These are phyloP conservation scores for Pisolithus thermaeus DNA, from an alignment of 1,284 basidiomycete species.

Conservation along the genomic window DNA sequence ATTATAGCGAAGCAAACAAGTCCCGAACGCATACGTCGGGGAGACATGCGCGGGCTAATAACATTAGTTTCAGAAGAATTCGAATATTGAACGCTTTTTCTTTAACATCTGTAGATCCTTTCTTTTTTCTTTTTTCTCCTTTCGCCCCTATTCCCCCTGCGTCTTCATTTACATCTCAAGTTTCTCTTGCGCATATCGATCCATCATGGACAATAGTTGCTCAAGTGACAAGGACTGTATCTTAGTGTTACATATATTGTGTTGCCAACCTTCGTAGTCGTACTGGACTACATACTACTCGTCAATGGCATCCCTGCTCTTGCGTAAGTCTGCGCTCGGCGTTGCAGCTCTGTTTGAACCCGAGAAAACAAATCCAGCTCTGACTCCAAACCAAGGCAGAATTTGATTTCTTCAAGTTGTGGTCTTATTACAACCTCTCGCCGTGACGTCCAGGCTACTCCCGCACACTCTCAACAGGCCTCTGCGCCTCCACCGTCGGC, in stretches of 20 bases:
- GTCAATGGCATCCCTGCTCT: too few relatives aligned
- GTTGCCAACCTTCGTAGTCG: not conserved
- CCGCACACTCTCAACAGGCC: conserved; percentile 19
- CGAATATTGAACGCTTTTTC: conserved; percentile 38
- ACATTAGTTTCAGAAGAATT: conserved; percentile 66
- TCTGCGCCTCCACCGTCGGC: conserved; percentile 18
- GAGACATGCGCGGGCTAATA: conserved; percentile 60
- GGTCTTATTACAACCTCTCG: not conserved
- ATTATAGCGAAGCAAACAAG: conserved; percentile 60
- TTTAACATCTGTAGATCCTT: not conserved
- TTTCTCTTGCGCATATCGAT: too few relatives aligned
- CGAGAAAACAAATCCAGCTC: too few relatives aligned
- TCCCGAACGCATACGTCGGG: conserved; percentile 47
- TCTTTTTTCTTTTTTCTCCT: not conserved
- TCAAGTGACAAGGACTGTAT: not conserved
- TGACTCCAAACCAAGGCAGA: too few relatives aligned
- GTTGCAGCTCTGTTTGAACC: too few relatives aligned
- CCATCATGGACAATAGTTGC: too few relatives aligned
- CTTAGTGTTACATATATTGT: not conserved
- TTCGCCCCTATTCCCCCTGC: not conserved
- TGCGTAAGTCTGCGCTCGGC: too few relatives aligned
- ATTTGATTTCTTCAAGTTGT: not conserved
- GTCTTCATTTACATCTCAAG: too few relatives aligned
- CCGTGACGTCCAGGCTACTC: conserved; percentile 16
- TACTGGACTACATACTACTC: too few relatives aligned